Base-by-base conservation (phyloP, 495 filamentous ascomycete species). In the Bathelium albidoporum region DNA sequence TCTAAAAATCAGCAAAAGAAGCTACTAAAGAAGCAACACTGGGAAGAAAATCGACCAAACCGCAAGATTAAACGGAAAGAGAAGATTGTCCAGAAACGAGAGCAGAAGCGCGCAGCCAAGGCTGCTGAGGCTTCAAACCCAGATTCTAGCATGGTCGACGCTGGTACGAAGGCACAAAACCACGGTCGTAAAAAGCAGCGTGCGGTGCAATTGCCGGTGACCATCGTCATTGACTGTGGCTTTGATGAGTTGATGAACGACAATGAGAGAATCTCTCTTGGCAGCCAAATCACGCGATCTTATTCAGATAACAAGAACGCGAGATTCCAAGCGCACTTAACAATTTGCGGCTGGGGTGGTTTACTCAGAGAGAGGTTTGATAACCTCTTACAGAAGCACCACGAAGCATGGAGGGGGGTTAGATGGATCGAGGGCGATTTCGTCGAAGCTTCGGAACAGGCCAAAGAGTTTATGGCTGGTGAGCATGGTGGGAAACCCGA, bases 201-300 rank as follows among this genome's bases (percentile, higher is more conserved):
- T 60, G 76, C 78, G 29, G 73, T 77, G 45, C 76, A 81, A 65
- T 75, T 91, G 7, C 92, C 93, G 1, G 73, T 97, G 7, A 81
- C 89, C 0, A 70, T 97, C 66, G 76, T 99, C 41, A 74, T 99
- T 66, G 94, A 99, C 73, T 97, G 95, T 73, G 85, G 88, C 65
- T 99, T 93, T 66, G 90, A 99, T 66, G 81, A 88, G 12, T 78
- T 93, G 69, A 99, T 99, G 94, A 78, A 76, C 31, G 84, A 88
- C 0, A 84, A 87, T 60, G 95, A 99, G 71, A 78, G 89, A 20
- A 85, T 88, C 9, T 96, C 91, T 2, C 80, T 98, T 11, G 83
- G 81, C 1, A 81, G 82, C 29, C 94, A 99, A 74, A 74, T 99
- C 61, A 94, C 90, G 1, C 80, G 95, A 24, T 85, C 81, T 66